Evolutionary conservation across 2,329 filamentous ascomycete species (phyloP), one percentile per base, ranked within the genome.

Genomic region (Calonectria pseudoreteaudii): DNA sequence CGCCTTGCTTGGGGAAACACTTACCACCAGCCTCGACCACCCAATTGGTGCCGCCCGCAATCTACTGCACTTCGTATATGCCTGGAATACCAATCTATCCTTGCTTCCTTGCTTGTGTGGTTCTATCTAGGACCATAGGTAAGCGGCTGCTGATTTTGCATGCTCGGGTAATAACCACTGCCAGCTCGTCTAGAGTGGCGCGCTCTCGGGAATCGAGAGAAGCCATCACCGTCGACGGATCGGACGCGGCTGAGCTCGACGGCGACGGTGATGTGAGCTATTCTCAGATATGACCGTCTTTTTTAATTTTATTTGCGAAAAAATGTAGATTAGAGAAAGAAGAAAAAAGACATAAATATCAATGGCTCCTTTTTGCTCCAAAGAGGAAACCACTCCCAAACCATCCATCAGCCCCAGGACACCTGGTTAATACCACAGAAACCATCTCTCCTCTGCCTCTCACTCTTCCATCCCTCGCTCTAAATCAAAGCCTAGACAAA

Each of bases 31-130:
- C 26, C 26, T 49, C 26, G 3, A 49, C 11, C 60, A 18, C 16
- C 26, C 41, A 49, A 31, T 31, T 47, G 56, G 34, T n/a, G 30
- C 16, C 26, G 18, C 13, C 44, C 44, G 8, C 26, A 41, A 38
- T n/a, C 56, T 62, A 41, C 56, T 62, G 56, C 56, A 36, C 56
- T 62, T 62, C 56, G 56, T 62, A 62, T 62, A 62, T 41, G 56
- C 56, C 38, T 26, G 34, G 56, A 41, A 28, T 9, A 38, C 16
- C 18, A 38, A 36, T 62, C 56, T 20, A 62, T 36, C 56, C 56
- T 38, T 62, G 56, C 36, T 20, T 38, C 16, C 41, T 20, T n/a
- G 41, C 20, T 8, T 47, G 44, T 23, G 44, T 47, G 44, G n/a
- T n/a, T 47, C 20, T 47, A 13, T 47, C 56, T 18, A 41, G 34